Conservation (phyloP, 352 stramenopile species). For the Pilasporangium apinafurcum region DNA sequence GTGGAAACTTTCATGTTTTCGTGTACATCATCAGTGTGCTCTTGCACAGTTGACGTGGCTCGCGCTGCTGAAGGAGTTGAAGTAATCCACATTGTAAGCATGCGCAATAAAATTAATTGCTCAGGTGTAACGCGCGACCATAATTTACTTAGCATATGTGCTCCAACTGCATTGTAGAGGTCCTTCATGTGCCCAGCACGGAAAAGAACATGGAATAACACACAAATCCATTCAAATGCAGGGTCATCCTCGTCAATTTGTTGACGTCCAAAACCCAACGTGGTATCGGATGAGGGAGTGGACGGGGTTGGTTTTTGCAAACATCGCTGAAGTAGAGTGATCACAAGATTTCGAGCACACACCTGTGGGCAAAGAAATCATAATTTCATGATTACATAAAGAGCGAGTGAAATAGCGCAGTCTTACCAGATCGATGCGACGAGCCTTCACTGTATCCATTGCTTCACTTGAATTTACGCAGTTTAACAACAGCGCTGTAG, state of each 20-base stretch:
- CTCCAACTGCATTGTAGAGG: slow-evolving; percentile 67
- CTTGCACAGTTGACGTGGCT: too few species aligned
- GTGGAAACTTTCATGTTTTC: too few species aligned
- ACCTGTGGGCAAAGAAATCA: slow-evolving; percentile 18
- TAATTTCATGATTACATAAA: not conserved
- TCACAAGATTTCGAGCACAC: slow-evolving; percentile 57
- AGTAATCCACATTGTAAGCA: slow-evolving; percentile 65
- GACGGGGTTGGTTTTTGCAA: slow-evolving; percentile 47
- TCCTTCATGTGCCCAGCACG: slow-evolving; percentile 31
- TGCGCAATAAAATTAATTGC: slow-evolving; percentile 71
- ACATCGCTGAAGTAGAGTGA: slow-evolving; percentile 72
- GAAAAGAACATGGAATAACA: slow-evolving; percentile 62
- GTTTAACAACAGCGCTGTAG: slow-evolving; percentile 55
- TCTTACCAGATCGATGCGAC: slow-evolving; percentile 47
- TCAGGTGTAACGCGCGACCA: slow-evolving; percentile 80
- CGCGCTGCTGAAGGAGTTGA: slow-evolving; percentile 2
- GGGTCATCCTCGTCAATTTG: slow-evolving; percentile 42
- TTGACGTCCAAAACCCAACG: not conserved
- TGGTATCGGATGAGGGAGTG: not conserved
- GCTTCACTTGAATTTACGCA: slow-evolving; percentile 43
- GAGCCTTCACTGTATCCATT: slow-evolving; percentile 9
- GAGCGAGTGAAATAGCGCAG: not conserved
- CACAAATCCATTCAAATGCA: slow-evolving; percentile 75
- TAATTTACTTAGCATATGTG: slow-evolving; percentile 68
- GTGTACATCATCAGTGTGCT: too few species aligned